Evolutionary conservation across 129 eudicot species (phyloP), one percentile per base, ranked within the genome.

Genomic region (Helianthus tuberosus): DNA sequence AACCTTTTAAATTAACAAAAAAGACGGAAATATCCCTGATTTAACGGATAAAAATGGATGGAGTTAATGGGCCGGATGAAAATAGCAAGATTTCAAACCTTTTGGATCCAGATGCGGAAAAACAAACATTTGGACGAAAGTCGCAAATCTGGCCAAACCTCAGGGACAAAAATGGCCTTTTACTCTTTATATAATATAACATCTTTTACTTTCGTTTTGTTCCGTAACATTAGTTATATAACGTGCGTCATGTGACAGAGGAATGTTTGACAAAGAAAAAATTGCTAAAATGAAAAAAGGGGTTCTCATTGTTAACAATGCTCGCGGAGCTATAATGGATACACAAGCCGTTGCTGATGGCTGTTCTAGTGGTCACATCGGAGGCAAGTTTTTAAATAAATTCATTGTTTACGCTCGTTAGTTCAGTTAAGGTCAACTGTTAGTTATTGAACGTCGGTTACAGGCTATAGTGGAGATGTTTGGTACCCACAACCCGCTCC

Each of bases 401-500:
- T 6, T 64, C 20, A 38, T 47, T 5, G 46, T 59, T 49, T 12
- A 17, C 36, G 43, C 53, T 41, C 8, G 38, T 29, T 73, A 27
- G 50, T 69, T 36, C 63, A 12, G 29, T 55, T 5, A n/a, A 44
- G 4, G 8, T 43, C 41, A 71, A 66, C 59, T 27, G 11, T 55
- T 39, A 15, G 6, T 25, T 71, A 61, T 51, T 47, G 6, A 27
- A 61, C 32, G 50, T 44, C 7, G 54, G 51, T 72, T 75, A 29
- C 64, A 95, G 99, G 99, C 17, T 95, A 95, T 70, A 85, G 99
- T 49, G 99, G 99, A 58, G 99, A 95, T 82, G 99, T 95, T 67
- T 95, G 99, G 99, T 78, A 85, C 66, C 99, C 99, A 5, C 99
- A 95, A 71, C 99, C 99, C 81, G 99, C 99, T 74, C 99, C 97